These are phyloP conservation scores for Somion occarium DNA, from an alignment of 1,284 basidiomycete species.

Conservation along the genomic window DNA sequence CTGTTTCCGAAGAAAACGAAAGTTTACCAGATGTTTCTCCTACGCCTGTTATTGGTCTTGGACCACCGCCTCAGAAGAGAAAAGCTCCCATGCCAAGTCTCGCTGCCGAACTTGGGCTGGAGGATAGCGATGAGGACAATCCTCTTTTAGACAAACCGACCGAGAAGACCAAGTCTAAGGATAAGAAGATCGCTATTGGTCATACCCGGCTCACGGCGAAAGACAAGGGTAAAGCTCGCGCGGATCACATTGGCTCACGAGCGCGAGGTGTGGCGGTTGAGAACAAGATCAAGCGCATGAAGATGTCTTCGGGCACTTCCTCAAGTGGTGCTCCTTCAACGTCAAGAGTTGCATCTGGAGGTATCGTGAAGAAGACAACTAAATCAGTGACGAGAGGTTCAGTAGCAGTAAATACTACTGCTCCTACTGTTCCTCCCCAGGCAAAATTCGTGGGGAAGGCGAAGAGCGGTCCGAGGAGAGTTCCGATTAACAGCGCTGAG, in stretches of 20 bases:
- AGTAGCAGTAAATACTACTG: too few species aligned
- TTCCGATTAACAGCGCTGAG: conserved; percentile 53
- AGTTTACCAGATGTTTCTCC: conserved; percentile 21
- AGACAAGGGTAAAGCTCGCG: conserved; percentile 34
- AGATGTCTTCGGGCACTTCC: background rate
- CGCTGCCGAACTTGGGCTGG: conserved; percentile 24
- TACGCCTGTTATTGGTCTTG: conserved; percentile 12
- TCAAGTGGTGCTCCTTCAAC: background rate
- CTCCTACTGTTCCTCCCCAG: too few species aligned
- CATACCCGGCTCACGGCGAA: conserved; percentile 20
- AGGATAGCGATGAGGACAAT: conserved; percentile 21
- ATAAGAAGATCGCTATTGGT: background rate
- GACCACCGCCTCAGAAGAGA: conserved; percentile 8
- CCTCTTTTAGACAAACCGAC: background rate
- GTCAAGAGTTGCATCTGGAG: background rate
- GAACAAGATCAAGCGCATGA: conserved; percentile 20
- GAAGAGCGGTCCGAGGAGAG: conserved; percentile 45
- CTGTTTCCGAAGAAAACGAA: conserved; percentile 32
- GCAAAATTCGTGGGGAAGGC: conserved; percentile 3
- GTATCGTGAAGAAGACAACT: conserved; percentile 6
- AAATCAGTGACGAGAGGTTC: too few species aligned
- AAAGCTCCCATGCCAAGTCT: conserved; percentile 12
- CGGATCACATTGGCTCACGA: conserved; percentile 6
- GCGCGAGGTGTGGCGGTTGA: conserved; percentile 9
- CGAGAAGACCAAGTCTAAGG: background rate